Percentiles rank a stretch among this genome's conserved stretches.
Evolutionary conservation across 202 grass and related monocot genomes (phyloP).

Genomic region (Sporobolus alterniflorus): DNA sequence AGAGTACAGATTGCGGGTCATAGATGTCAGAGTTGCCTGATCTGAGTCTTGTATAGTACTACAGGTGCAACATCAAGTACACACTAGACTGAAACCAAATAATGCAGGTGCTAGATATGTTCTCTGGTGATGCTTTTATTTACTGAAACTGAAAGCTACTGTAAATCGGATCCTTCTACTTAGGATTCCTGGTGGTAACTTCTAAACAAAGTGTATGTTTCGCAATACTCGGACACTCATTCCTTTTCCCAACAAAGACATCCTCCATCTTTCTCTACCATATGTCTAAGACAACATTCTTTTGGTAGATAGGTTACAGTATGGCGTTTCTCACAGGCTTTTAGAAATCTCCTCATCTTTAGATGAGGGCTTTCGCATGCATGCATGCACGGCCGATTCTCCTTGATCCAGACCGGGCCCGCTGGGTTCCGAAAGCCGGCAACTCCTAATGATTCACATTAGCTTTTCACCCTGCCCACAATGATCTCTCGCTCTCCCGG

Average conservation of each 20-base stretch:
- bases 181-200: conserved; percentile 43
- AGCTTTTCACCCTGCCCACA: conserved; percentile 55
- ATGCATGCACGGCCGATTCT: conserved; percentile 46
- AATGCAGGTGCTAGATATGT: background rate
- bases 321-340: conserved; percentile 40
- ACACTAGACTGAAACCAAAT: background rate
- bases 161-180: conserved; percentile 39
- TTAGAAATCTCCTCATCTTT: conserved; percentile 74
- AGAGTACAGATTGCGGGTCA: background rate
- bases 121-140: conserved; percentile 16
- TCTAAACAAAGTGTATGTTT: conserved; percentile 25
- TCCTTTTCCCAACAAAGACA: conserved; percentile 56
- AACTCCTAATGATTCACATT: conserved; percentile 61
- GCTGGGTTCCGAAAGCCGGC: conserved; percentile 60
- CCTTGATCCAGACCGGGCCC: conserved; percentile 45
- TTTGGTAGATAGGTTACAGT: conserved; percentile 56
- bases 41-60: conserved; percentile 16
- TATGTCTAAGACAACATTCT: conserved; percentile 57
- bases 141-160: conserved; percentile 30
- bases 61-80: background rate
- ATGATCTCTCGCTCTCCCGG: conserved; percentile 41
- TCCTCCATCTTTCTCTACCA: conserved; percentile 47
- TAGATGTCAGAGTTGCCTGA: conserved; percentile 4
- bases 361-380: conserved; percentile 44
- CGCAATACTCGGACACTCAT: conserved; percentile 10